These are phyloP conservation scores for Ophiostoma sp. DNA, from an alignment of 2,329 filamentous ascomycete species.

Conservation along the genomic window DNA sequence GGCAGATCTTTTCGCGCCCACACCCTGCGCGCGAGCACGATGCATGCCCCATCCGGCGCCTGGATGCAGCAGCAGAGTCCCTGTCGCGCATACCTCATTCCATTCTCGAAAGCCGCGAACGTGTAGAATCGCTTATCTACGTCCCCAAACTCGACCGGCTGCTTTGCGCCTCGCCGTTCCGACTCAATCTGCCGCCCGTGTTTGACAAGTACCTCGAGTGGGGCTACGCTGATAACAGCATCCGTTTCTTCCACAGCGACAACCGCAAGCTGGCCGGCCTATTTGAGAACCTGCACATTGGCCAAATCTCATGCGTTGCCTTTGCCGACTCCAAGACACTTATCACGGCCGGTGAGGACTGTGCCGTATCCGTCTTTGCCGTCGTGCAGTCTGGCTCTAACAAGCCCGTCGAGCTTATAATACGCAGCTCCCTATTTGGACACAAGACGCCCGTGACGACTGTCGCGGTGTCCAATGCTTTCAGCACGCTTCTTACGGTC, in stretches of 20 bases:
- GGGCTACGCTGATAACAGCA: slow-evolving; percentile 89
- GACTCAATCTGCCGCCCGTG: slow-evolving; percentile 76
- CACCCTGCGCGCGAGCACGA: slow-evolving; percentile 72
- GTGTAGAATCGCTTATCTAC: slow-evolving; percentile 72
- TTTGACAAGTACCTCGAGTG: slow-evolving; percentile 93
- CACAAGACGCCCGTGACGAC: slow-evolving; percentile 78
- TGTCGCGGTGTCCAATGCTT: slow-evolving; percentile 79
- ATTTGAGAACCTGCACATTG: slow-evolving; percentile 90
- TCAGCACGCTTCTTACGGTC: slow-evolving; percentile 80
- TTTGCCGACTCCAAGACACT: slow-evolving; percentile 89
- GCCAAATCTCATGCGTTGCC: slow-evolving; percentile 74
- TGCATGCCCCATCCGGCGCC: slow-evolving; percentile 57
- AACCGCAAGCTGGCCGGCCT: slow-evolving; percentile 77
- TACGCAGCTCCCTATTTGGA: slow-evolving; percentile 77
- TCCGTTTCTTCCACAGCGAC: slow-evolving; percentile 79
- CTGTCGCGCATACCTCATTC: slow-evolving; percentile 74
- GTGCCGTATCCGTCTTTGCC: slow-evolving; percentile 79
- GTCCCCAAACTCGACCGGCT: slow-evolving; percentile 75
- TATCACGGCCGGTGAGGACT: slow-evolving; percentile 87
- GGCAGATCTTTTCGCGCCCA: slow-evolving; percentile 80
- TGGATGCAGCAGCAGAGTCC: slow-evolving; percentile 73
- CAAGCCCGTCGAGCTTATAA: slow-evolving; percentile 72
- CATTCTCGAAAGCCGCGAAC: slow-evolving; percentile 69
- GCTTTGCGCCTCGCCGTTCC: slow-evolving; percentile 75
- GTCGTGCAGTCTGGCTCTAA: slow-evolving; percentile 57